These are phyloP conservation scores for Aspergillus tanneri DNA, from an alignment of 2,329 filamentous ascomycete species.

Conservation along the genomic window DNA sequence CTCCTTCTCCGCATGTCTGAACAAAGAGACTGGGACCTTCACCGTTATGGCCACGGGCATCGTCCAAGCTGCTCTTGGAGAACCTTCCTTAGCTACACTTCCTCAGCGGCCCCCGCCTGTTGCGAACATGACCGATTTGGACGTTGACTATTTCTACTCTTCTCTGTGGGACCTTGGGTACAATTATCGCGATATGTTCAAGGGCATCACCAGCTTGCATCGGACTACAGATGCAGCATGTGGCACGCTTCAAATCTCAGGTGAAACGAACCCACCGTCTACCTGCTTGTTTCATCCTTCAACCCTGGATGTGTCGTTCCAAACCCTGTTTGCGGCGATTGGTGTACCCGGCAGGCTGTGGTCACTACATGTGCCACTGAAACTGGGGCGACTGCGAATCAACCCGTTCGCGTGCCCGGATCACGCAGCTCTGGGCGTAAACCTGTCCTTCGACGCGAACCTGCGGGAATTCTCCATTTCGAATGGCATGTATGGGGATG, in stretches of 20 bases:
- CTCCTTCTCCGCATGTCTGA: too few species aligned
- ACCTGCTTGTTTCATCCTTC: too few species aligned
- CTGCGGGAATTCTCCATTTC: not conserved
- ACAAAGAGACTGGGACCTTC: too few species aligned
- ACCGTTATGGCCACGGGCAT: too few species aligned
- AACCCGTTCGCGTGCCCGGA: constrained; percentile 7
- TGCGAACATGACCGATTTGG: not conserved
- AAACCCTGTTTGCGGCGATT: constrained; percentile 28
- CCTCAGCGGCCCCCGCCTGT: not conserved
- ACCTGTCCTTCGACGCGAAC: not conserved
- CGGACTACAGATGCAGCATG: not conserved
- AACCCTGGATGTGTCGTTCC: constrained; percentile 25
- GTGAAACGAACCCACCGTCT: not conserved
- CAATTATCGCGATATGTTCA: constrained; percentile 6
- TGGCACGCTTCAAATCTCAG: not conserved
- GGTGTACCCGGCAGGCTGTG: constrained; percentile 17
- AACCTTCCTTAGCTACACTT: too few species aligned
- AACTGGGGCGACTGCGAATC: constrained; percentile 13
- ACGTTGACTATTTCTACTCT: constrained; percentile 3
- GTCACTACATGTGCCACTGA: constrained; percentile 18
- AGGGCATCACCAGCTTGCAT: not conserved
- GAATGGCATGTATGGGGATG: too few species aligned
- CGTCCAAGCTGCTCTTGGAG: too few species aligned
- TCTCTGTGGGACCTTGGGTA: constrained; percentile 1
- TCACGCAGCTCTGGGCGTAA: not conserved